Base-by-base conservation (phyloP, 208 protist species). In the Crithidia acanthocephali region DNA sequence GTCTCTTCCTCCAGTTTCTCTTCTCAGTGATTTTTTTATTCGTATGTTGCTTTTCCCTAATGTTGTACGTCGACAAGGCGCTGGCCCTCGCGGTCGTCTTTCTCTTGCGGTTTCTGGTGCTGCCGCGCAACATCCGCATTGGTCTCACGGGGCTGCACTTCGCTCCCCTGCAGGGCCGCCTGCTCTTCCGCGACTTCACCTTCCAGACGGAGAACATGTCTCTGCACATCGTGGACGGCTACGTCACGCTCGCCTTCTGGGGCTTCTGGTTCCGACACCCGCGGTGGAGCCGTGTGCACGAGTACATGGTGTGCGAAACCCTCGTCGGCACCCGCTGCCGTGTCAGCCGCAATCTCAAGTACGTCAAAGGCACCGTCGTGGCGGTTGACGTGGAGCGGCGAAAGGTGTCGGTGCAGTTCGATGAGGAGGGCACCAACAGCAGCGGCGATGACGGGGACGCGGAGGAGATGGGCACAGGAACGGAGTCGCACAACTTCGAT, bases 191-290 rank as follows among this genome's bases (percentile, higher is more conserved):
- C 45, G 73, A 88, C 50, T 61, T 97, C 22, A 86, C 85, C 60
- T 86, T 87, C 61, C 85, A 89, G 48, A 85, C 90, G 37, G 86
- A 92, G 61, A 93, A 97, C 77, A 32, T 91, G 45, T 91, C 92
- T 0, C 51, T 97, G n/a, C 86, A 83, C 57, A 81, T 94, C 45
- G 77, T 94, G 10, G 92, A 97, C 61, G 92, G 92, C 16, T 91
- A 97, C 71, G 47, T 92, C 42, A 90, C 90, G 2, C 87, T 97
- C 56, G 67, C 68, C 13, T 88, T 95, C 64, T 94, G 86, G 85
- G 85, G 80, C 23, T 83, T 79, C n/a, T 90, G 85, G 81, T 75
- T 83, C 28, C 60, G 67, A 28, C 76, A 86, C 58, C 58, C 79
- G 9, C 56, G 77, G 15, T 96, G 89, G 88, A 85, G 85, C 25